Evolutionary conservation across 441 rosid genomes (phyloP), one percentile per base, ranked within the genome.

Genomic region (Eutrema salsugineum): DNA sequence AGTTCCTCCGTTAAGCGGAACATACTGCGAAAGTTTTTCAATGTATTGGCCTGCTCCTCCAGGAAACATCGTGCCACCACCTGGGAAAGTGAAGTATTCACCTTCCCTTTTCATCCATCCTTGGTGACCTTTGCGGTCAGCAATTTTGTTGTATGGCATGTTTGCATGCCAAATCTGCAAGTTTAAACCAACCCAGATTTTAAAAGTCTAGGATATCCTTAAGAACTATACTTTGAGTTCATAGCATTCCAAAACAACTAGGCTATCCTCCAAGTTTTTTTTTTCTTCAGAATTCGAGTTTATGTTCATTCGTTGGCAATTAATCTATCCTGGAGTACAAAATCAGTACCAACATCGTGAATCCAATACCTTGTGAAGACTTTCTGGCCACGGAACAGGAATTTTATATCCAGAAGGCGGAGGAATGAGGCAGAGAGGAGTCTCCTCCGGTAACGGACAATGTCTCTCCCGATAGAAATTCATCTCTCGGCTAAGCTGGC

Each of bases 101-200:
- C 94, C 97, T 44, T 87, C 93, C 78, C 81, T 82, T 81, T 91
- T 92, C 98, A 92, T 92, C 99, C 99, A 94, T 71, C 98, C 98
- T 71, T 92, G 99, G 62, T 92, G 98, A 11, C 99, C 98, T 77
- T 94, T 94, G 87, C 98, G 83, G 71, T 88, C 91, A 1, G 99
- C 99, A 76, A 94, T 87, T 70, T 94, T 92, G 67, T 92, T 86
- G 71, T 92, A 87, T 2, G 99, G 98, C 97, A 90, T 89, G 76
- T 94, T 94, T 38, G 94, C 83, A 73, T 88, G 97, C 98, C 98
- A 94, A 43, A 94, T 92, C 99, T 94, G 74, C 74, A 81, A 49
- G 66, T 68, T 46, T 30, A 43, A 44, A 35, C 42, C n/a, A n/a
- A 4, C 48, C 5, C 51, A 49, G 2, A 22, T 27, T 38, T 30